Percentiles rank a stretch among this genome's conserved stretches.
Evolutionary conservation across 2,329 filamentous ascomycete genomes (phyloP).

Genomic region (Bipolaris zeicola): DNA sequence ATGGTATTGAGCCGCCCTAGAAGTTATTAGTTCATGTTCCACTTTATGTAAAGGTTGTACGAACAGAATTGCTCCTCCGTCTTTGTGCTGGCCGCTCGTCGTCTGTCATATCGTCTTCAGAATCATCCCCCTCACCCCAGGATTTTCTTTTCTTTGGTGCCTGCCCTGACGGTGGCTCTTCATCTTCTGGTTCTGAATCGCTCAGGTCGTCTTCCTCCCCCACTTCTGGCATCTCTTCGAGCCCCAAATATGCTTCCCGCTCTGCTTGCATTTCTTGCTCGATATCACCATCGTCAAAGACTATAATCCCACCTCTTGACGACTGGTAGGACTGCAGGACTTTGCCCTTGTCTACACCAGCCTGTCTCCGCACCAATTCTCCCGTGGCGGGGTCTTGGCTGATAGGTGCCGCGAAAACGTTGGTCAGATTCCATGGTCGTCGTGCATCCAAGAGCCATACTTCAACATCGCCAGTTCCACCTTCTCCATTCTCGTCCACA

Average conservation of each 20-base stretch:
- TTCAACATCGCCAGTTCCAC: slow-evolving; percentile 79
- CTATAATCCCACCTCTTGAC: slow-evolving; percentile 84
- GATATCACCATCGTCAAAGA: slow-evolving; percentile 96
- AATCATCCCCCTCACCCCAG: slow-evolving; percentile 65
- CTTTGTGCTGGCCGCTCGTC: slow-evolving; percentile 78
- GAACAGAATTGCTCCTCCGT: slow-evolving; percentile 85
- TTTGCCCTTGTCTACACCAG: slow-evolving; percentile 74
- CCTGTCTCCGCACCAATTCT: slow-evolving; percentile 58
- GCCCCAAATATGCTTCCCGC: slow-evolving; percentile 80
- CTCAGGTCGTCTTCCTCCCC: slow-evolving; percentile 72
- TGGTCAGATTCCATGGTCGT: slow-evolving; percentile 91
- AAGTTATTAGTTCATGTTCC: slow-evolving; percentile 6
- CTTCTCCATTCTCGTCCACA: slow-evolving; percentile 65
- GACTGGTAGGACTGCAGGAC: slow-evolving; percentile 74
- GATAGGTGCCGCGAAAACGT: slow-evolving; percentile 77
- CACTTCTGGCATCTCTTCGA: slow-evolving; percentile 88
- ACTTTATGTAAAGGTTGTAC: slow-evolving; percentile 28
- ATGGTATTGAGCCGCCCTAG: slow-evolving; percentile 65
- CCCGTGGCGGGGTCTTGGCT: slow-evolving; percentile 54
- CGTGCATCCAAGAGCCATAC: slow-evolving; percentile 93
- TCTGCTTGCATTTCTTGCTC: slow-evolving; percentile 78
- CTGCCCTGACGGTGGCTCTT: slow-evolving; percentile 46
- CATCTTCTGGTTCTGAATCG: slow-evolving; percentile 54
- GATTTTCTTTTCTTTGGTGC: slow-evolving; percentile 49
- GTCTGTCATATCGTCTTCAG: slow-evolving; percentile 67